Evolutionary conservation across 345 rosid genomes (phyloP), one percentile per base, ranked within the genome.

Genomic region (Salix suchowensis): DNA sequence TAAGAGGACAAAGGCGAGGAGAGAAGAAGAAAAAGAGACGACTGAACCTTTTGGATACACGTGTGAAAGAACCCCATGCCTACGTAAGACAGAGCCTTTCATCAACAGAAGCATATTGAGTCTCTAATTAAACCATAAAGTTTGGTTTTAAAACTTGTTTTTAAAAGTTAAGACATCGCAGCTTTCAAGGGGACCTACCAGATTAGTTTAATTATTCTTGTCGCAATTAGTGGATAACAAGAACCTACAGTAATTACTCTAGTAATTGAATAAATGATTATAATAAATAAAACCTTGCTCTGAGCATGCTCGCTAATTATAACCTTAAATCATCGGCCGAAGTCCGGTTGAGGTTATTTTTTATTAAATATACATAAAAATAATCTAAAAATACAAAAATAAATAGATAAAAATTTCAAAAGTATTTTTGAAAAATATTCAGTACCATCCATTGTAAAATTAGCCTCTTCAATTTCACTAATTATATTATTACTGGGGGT

Each of bases 151-250:
- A 81, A 79, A 72, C 78, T 67, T 77, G 87, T 72, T 83, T 85
- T 82, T 83, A 81, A 82, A 85, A 84, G 85, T 78, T 75, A 71
- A 72, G 84, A 83, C 84, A 85, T 40, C 78, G 77, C 76, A 76
- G 26, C 85, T 78, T 78, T 81, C 62, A 61, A 40, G 76, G 83
- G 78, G 82, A 16, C 86, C 86, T 72, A 78, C 83, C 36, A 19
- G 7, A 18, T 23, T 42, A 26, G 72, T 12, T 69, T 54, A 72
- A 71, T 78, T 75, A 58, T 55, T 55, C 52, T 42, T 9, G 58
- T 36, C 70, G 13, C 46, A 15, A 72, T 77, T 80, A 68, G 34
- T 52, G 77, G 75, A 58, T 70, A 60, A 61, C 55, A 60, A 67
- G 18, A 60, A 2, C 66, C 16, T 28, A 6, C 2, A 62, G 4